A percentile compares a stretch with the other conserved stretches of the same genome.
Evolutionary conservation across 2,329 filamentous ascomycete genomes (phyloP).

Genomic region (Thielaviopsis populi): DNA sequence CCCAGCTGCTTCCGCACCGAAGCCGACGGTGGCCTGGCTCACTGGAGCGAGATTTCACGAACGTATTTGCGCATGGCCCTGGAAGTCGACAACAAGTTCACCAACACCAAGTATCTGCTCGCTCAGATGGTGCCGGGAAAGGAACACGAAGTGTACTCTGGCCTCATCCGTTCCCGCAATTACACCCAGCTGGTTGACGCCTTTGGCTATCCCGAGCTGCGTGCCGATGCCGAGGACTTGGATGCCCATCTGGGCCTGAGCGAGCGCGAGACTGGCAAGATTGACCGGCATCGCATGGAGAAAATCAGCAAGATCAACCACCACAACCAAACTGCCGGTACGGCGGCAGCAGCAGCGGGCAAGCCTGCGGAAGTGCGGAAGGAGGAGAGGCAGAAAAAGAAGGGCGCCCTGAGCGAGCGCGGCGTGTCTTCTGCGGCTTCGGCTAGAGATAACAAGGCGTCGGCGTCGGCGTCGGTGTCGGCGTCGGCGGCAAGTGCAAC

Average conservation of each 20-base stretch:
- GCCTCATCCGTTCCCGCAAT: slow-evolving; percentile 49
- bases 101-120: slow-evolving; percentile 87
- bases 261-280: slow-evolving; percentile 13
- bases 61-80: slow-evolving; percentile 60
- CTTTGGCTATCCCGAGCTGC: slow-evolving; percentile 48
- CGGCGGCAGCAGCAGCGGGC: slow-evolving; percentile 34
- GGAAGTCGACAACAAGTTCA: slow-evolving; percentile 69
- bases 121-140: slow-evolving; percentile 77
- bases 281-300: slow-evolving; percentile 15
- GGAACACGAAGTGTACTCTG: slow-evolving; percentile 39
- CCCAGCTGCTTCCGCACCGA: slow-evolving; percentile 66
- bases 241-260: slow-evolving; percentile 43
- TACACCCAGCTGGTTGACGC: slow-evolving; percentile 55
- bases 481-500: background rate
- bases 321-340: slow-evolving; percentile 22
- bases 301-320: slow-evolving; percentile 14
- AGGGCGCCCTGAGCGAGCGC: slow-evolving; percentile 26
- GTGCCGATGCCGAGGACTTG: slow-evolving; percentile 46
- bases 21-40: slow-evolving; percentile 52
- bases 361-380: slow-evolving; percentile 29
- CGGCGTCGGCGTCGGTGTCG: slow-evolving; percentile 15
- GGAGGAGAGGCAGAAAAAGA: slow-evolving; percentile 23
- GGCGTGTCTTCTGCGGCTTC: slow-evolving; percentile 18
- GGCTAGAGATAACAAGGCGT: slow-evolving; percentile 9
- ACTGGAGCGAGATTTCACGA: slow-evolving; percentile 64